Conservation (phyloP, 2,329 filamentous ascomycete species). For the Xylaria sp. region DNA sequence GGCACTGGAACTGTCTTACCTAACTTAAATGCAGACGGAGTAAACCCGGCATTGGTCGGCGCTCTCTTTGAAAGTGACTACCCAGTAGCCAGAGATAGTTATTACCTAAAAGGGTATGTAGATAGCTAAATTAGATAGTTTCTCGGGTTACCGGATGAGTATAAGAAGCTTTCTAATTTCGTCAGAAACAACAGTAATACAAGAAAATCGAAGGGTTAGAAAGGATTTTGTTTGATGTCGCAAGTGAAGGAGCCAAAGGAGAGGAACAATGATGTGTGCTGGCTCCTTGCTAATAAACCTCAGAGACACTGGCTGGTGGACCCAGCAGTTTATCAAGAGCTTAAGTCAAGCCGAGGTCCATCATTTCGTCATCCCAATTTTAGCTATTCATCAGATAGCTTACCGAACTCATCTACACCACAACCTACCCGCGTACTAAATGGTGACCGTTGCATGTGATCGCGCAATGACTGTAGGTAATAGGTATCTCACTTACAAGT, state of each 20-base stretch:
- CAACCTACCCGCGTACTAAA: conserved; percentile 2
- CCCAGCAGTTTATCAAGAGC: conserved; percentile 14
- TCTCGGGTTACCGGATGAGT: conserved; percentile 13
- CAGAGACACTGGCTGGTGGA: conserved; percentile 12
- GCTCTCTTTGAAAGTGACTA: conserved; percentile 12
- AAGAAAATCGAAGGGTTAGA: not conserved
- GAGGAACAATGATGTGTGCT: not conserved
- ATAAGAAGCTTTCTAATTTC: not conserved
- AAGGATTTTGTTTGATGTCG: conserved; percentile 3
- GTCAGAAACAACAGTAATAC: not conserved
- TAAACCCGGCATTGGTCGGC: conserved; percentile 20
- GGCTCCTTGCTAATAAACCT: conserved; percentile 28
- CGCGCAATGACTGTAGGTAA: not conserved
- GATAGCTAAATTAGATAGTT: not conserved
- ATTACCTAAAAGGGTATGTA: not conserved
- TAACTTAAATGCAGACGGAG: conserved; percentile 16
- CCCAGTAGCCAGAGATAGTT: not conserved
- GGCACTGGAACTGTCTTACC: conserved; percentile 2
- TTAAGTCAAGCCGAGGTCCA: conserved; percentile 30
- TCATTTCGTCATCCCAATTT: conserved; percentile 12
- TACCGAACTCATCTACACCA: conserved; percentile 7
- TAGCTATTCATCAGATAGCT: conserved; percentile 1
- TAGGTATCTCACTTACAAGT: not conserved
- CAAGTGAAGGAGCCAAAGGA: not conserved
- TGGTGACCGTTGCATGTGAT: conserved; percentile 30